Percentiles rank a stretch among this genome's conserved stretches.
Evolutionary conservation across 2,329 filamentous ascomycete species (phyloP).

Genomic region (Curvularia eragrostidis): DNA sequence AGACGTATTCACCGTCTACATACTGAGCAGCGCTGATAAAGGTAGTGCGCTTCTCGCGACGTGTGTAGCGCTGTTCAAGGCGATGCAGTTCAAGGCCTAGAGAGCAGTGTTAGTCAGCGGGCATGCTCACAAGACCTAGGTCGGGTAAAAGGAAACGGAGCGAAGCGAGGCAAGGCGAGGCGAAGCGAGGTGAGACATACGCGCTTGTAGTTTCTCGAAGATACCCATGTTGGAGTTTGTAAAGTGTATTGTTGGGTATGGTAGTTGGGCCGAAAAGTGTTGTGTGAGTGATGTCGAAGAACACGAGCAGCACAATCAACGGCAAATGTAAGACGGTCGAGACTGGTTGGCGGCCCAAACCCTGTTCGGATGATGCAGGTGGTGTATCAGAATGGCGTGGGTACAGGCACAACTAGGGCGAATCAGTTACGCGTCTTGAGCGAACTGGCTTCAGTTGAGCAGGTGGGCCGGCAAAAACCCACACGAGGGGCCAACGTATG

Average conservation of each 20-base stretch:
- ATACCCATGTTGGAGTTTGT: constrained; percentile 45
- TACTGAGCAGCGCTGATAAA: constrained; percentile 90
- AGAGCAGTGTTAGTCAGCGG: constrained; percentile 10
- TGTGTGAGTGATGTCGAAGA: constrained; percentile 14
- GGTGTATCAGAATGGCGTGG: constrained; percentile 20
- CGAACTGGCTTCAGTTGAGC: constrained; percentile 3
- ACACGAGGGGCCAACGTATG: not conserved
- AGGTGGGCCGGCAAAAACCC: not conserved
- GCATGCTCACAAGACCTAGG: constrained; percentile 4
- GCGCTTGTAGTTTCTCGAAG: constrained; percentile 51
- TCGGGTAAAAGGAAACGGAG: not conserved
- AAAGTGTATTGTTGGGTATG: constrained; percentile 5
- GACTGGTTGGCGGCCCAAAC: constrained; percentile 24
- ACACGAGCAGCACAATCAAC: constrained; percentile 18
- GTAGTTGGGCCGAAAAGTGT: constrained; percentile 14
- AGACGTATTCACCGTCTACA: constrained; percentile 94
- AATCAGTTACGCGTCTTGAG: constrained; percentile 2
- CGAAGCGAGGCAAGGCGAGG: constrained; percentile 9
- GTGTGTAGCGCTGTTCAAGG: constrained; percentile 93
- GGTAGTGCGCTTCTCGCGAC: constrained; percentile 85
- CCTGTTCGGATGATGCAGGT: constrained; percentile 34
- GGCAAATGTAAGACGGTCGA: constrained; percentile 25
- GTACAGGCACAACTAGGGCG: constrained; percentile 3
- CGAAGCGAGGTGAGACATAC: constrained; percentile 34
- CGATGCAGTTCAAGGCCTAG: constrained; percentile 87